Evolutionary conservation across 2,329 filamentous ascomycete genomes (phyloP).

Genomic region (Drechslerella coelobrocha): DNA sequence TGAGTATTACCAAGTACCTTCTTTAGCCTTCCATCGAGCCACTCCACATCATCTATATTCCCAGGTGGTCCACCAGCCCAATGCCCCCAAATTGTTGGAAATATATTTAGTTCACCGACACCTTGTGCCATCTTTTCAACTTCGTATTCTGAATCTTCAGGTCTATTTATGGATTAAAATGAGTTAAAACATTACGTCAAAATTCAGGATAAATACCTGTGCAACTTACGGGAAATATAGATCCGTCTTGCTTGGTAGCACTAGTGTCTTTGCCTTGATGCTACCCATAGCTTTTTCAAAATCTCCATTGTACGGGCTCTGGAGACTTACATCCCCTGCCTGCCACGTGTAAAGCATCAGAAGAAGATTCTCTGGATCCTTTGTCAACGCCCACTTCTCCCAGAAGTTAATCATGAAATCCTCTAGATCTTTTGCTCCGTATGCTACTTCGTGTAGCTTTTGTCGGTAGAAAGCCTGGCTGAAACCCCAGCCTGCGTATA

Average conservation of each 20-base stretch:
- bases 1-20: slow-evolving; percentile 59
- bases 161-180: slow-evolving; percentile 59
- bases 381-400: slow-evolving; percentile 75
- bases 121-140: slow-evolving; percentile 69
- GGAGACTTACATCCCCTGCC: slow-evolving; percentile 71
- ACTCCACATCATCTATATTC: slow-evolving; percentile 73
- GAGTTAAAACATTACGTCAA: background rate
- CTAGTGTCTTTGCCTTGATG: slow-evolving; percentile 75
- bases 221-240: slow-evolving; percentile 71
- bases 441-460: slow-evolving; percentile 62
- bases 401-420: slow-evolving; percentile 78
- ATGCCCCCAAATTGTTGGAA: slow-evolving; percentile 71
- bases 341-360: slow-evolving; percentile 83
- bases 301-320: slow-evolving; percentile 72
- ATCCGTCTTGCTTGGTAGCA: slow-evolving; percentile 75
- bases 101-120: slow-evolving; percentile 64
- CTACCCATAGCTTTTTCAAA: slow-evolving; percentile 70
- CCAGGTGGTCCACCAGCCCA: slow-evolving; percentile 74
- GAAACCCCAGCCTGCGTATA: slow-evolving; percentile 83
- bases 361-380: slow-evolving; percentile 77
- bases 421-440: slow-evolving; percentile 72
- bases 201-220: slow-evolving; percentile 58
- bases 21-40: slow-evolving; percentile 70
- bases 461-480: slow-evolving; percentile 79
- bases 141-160: slow-evolving; percentile 78